Base-by-base conservation (phyloP, 495 filamentous ascomycete genomes). In the Talaromyces thailandensis region DNA sequence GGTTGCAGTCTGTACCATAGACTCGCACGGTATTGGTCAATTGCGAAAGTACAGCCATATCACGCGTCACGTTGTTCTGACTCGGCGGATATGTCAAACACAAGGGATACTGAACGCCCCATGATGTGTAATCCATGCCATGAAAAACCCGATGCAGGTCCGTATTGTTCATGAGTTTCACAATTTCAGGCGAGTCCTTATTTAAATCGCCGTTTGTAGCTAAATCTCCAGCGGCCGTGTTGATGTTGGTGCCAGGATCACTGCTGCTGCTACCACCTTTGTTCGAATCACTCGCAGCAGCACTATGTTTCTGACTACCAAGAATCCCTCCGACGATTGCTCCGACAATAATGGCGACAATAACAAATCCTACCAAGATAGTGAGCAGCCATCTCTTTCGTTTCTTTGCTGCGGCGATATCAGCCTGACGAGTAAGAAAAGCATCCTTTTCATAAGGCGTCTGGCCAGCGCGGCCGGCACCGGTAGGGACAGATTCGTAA, bases 1-100 rank as follows among this genome's bases (percentile, higher is more conserved):
- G 93, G 71, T 98, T 97, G 81, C 94, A 98, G 75, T 98, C 94
- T 16, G 91, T 97, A 25, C 94, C 94, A 71, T 98, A 98, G 14
- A 98, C 81, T 1, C 93, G 89, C 50, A 98, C 81, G 2, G 84
- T 87, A 71, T 96, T 92, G 61, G 92, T 97, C 32, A 98, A 79
- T 70, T 96, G 92, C 4, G 91, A 92, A 18, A 98, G 83, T 9
- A 96, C 87, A 25, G 94, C 94, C 59, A 98, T 75, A 68, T 98
- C 94, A 43, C 89, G 84, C 6, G 94, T 98, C 66, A 98, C 81
- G 67, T 97, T 96, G 76, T 97, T 96, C 71, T 96, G 94, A 4
- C 84, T 89, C 0, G 93, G 89, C 5, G 90, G 89, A 67, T 86
- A 82, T 61, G 79, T 77, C 43, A 93, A 64, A 74, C 94, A 98